Percentiles rank a stretch among this genome's conserved stretches.
These are phyloP conservation scores for Trichoderma atroviride DNA, from an alignment of 2,329 filamentous ascomycete species.

Conservation along the genomic window DNA sequence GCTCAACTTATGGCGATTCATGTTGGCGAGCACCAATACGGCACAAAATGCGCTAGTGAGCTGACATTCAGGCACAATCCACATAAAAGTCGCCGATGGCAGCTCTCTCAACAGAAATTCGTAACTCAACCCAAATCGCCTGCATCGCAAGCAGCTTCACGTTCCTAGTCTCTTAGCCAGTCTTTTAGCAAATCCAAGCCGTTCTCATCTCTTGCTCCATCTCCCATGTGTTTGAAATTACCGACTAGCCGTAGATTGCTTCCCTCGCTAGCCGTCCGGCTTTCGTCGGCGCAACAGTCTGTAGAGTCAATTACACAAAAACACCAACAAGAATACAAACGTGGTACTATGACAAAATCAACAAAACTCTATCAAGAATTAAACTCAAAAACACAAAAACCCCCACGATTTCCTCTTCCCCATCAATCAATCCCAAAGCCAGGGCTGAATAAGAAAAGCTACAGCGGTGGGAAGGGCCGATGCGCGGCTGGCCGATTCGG, in stretches of 20 bases:
- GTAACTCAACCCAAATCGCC: not conserved
- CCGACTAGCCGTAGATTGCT: not conserved
- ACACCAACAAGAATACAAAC: not conserved
- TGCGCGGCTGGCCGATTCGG: not conserved
- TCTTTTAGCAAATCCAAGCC: not conserved
- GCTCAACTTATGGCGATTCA: too few relatives aligned
- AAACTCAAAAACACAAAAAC: not conserved
- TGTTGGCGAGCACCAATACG: not conserved
- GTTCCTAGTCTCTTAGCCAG: not conserved
- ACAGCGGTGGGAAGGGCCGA: not conserved
- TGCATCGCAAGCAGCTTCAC: not conserved
- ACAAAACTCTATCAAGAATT: not conserved
- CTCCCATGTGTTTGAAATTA: not conserved
- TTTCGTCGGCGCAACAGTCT: constrained; percentile 15
- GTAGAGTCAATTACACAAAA: not conserved
- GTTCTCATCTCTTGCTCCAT: not conserved
- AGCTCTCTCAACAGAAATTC: not conserved
- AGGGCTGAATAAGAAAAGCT: not conserved
- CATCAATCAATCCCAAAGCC: not conserved
- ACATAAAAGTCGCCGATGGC: too few relatives aligned
- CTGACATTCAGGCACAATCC: not conserved
- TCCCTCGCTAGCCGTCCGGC: not conserved
- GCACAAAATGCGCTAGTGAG: not conserved
- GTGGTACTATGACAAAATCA: not conserved
- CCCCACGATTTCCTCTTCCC: not conserved